phyloP scores from a whole-genome alignment of 495 filamentous ascomycete species.

The Cenococcum geophilum region DNA sequence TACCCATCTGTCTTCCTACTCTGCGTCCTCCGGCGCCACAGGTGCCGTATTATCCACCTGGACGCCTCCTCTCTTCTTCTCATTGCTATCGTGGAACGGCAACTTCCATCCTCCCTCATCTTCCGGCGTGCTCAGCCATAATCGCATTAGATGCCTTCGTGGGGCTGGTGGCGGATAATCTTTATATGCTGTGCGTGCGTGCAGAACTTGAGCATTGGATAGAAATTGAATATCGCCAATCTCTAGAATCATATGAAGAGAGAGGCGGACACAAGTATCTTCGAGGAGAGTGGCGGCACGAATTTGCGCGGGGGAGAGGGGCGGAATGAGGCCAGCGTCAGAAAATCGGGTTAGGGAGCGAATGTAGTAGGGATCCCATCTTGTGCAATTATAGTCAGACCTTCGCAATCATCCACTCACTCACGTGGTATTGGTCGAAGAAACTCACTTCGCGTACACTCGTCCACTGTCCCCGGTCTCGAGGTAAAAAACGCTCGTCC shows the following conservation, averaged over 20 bases:
- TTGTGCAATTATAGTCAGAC: not conserved
- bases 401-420: too few relatives aligned
- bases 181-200: slow-evolving; percentile 39
- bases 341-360: slow-evolving; percentile 37
- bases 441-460: slow-evolving; percentile 48
- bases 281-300: slow-evolving; percentile 33
- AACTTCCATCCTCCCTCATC: slow-evolving; percentile 78
- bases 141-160: slow-evolving; percentile 57
- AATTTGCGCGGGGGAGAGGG: slow-evolving; percentile 32
- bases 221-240: slow-evolving; percentile 41
- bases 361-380: slow-evolving; percentile 39
- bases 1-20: slow-evolving; percentile 41
- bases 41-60: slow-evolving; percentile 76
- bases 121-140: slow-evolving; percentile 80
- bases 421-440: not conserved
- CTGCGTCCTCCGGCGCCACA: slow-evolving; percentile 62
- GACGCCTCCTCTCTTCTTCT: slow-evolving; percentile 81
- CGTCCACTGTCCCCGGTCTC: slow-evolving; percentile 50
- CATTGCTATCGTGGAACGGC: slow-evolving; percentile 70
- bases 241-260: slow-evolving; percentile 41
- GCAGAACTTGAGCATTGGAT: slow-evolving; percentile 37
- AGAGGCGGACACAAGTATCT: slow-evolving; percentile 33
- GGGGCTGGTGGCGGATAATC: slow-evolving; percentile 36
- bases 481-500: slow-evolving; percentile 66
- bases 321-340: slow-evolving; percentile 33